phyloP scores from a whole-genome alignment of 2,329 filamentous ascomycete species.

The Colletotrichum orchidophilum region DNA sequence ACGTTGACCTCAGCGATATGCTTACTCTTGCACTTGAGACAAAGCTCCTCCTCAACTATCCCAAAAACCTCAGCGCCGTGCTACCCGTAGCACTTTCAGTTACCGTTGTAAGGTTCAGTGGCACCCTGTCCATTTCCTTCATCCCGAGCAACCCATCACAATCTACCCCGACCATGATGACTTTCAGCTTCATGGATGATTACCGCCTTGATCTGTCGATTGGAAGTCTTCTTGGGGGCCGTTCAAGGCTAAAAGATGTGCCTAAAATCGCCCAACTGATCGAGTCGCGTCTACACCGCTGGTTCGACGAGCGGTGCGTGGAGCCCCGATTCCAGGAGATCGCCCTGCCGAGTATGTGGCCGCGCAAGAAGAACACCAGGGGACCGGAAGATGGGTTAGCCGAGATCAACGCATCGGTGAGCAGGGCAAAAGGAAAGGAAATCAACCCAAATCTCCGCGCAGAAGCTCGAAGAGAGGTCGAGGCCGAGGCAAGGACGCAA shows the following conservation, averaged over 20 bases:
- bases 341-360: constrained; percentile 83
- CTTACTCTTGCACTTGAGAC: constrained; percentile 96
- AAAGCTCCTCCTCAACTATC: constrained; percentile 93
- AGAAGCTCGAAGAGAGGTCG: constrained; percentile 58
- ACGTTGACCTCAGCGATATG: constrained; percentile 95
- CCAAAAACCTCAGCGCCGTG: constrained; percentile 86
- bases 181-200: constrained; percentile 92
- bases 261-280: constrained; percentile 89
- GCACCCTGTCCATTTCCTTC: constrained; percentile 92
- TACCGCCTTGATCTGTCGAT: constrained; percentile 87
- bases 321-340: constrained; percentile 90
- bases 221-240: constrained; percentile 79
- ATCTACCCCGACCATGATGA: constrained; percentile 84
- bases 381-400: constrained; percentile 71
- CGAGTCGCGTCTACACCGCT: constrained; percentile 80
- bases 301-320: constrained; percentile 89
- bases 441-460: constrained; percentile 59
- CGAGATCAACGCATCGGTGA: constrained; percentile 57
- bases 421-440: constrained; percentile 65
- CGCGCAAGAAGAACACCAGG: constrained; percentile 82
- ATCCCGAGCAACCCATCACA: constrained; percentile 78
- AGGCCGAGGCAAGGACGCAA: constrained; percentile 52
- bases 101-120: constrained; percentile 92
- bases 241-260: constrained; percentile 84
- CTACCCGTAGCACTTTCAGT: constrained; percentile 92